Base-by-base conservation (phyloP, 2,329 filamentous ascomycete genomes). In the Podosphaera leucotricha region DNA sequence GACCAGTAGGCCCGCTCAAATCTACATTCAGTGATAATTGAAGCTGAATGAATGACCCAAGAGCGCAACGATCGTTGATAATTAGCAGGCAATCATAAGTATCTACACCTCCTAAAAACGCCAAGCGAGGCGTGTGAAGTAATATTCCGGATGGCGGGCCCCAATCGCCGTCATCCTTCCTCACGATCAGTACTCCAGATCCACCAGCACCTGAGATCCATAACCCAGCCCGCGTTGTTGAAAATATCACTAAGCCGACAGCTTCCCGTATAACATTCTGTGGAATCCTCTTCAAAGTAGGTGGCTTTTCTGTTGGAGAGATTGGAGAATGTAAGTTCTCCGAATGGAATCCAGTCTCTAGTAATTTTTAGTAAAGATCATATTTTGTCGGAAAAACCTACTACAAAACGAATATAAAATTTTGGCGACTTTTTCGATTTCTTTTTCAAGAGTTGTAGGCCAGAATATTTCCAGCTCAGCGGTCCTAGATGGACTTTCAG, bases 71-170 rank as follows among this genome's bases (percentile, higher is more conserved):
- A 38, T 80, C 85, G 63, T 92, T 94, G 57, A 94, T 86, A 30
- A 94, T 80, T 7, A 94, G 71, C 13, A 95, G 80, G 56, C 86
- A 93, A 59, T 95, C 87, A 65, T 94, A 95, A 26, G 94, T 85
- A 57, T 95, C 87, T 36, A 93, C 80, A 2, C 86, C 87, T 5
- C 86, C 77, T 44, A 93, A 71, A 56, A 95, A 94, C 30, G 85
- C 87, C 28, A 94, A 68, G 0, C 80, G 84, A 1, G 83, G 75
- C 0, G 87, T 93, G 57, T 95, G 87, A 40, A 93, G 69, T 64
- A 93, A 72, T 51, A 95, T 85, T 41, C 82, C 86, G 0, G 83
- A 92, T 0, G 87, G 87, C 7, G 85, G 81, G 50, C 83, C 90
- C 86, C 86, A 94, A 50, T 77, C 77, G 6, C 86, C 85, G 52